These are phyloP conservation scores for Stephanodiscus triporus DNA, from an alignment of 108 stramenopile species.

Conservation along the genomic window DNA sequence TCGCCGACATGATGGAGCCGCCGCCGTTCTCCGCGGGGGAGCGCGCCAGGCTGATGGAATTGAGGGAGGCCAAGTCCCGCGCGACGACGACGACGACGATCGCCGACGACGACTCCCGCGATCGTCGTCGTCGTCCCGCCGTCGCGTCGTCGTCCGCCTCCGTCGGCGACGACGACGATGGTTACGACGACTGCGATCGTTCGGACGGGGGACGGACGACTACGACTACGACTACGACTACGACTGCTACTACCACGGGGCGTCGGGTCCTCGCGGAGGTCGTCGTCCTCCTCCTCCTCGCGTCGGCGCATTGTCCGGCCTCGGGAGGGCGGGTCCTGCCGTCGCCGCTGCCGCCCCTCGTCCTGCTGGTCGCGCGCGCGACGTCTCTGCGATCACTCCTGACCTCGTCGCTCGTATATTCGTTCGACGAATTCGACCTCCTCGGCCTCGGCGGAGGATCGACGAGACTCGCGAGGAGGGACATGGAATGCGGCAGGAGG, in stretches of 20 bases:
- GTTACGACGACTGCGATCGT: too few species aligned
- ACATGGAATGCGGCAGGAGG: neutral
- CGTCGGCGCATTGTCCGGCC: too few species aligned
- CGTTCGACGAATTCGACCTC: conserved; percentile 4
- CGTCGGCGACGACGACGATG: neutral
- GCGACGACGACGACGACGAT: neutral
- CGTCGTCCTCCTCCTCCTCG: neutral
- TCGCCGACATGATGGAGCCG: neutral
- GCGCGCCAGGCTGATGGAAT: neutral
- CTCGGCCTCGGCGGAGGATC: too few species aligned
- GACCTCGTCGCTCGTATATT: neutral
- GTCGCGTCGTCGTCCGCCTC: too few species aligned
- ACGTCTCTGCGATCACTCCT: neutral
- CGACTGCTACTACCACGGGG: neutral
- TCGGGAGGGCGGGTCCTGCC: too few species aligned
- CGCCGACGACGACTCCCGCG: neutral
- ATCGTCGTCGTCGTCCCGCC: neutral
- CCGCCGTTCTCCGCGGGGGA: neutral
- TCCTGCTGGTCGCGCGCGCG: too few species aligned
- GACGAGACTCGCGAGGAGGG: neutral
- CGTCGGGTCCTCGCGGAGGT: neutral
- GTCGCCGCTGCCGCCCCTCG: too few species aligned
- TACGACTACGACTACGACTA: neutral
- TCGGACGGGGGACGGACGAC: neutral
- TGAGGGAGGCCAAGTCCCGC: conserved; percentile 5